These are phyloP conservation scores for Kodamaea hsintzibuensis DNA, from an alignment of 805 yeast genomes.

Conservation along the genomic window DNA sequence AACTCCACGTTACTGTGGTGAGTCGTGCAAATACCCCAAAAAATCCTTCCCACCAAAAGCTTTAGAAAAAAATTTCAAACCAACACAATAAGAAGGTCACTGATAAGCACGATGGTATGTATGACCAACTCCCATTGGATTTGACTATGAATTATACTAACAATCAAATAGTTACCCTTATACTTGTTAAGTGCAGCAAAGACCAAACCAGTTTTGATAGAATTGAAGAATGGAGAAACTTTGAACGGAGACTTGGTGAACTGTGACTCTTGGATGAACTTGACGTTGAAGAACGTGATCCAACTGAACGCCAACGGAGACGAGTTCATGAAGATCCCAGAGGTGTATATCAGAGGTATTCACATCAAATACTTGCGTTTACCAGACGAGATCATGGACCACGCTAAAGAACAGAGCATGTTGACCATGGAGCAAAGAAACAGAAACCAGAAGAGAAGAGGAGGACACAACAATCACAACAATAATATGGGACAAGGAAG, in stretches of 20 bases:
- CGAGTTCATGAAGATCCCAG: conserved; percentile 61
- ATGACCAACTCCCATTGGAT: neutral
- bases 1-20: neutral
- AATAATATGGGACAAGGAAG: conserved; percentile 11
- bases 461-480: conserved; percentile 32
- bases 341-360: conserved; percentile 80
- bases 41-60: neutral
- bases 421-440: conserved; percentile 51
- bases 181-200: conserved; percentile 88
- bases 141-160: conserved; percentile 5
- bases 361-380: conserved; percentile 77
- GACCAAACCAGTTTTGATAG: conserved; percentile 83
- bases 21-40: conserved; percentile 6
- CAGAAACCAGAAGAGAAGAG: conserved; percentile 45
- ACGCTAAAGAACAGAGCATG: conserved; percentile 65
- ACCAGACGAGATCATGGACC: conserved; percentile 75
- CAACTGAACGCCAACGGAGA: conserved; percentile 65
- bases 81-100: conserved; percentile 8
- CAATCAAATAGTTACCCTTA: conserved; percentile 68
- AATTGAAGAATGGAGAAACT: conserved; percentile 88
- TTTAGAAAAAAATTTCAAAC: conserved; percentile 8
- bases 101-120: conserved; percentile 9
- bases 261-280: conserved; percentile 96
- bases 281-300: conserved; percentile 75
- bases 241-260: conserved; percentile 79